Conservation (phyloP, 1,139 yeast genomes). For the Pichia sp. region DNA sequence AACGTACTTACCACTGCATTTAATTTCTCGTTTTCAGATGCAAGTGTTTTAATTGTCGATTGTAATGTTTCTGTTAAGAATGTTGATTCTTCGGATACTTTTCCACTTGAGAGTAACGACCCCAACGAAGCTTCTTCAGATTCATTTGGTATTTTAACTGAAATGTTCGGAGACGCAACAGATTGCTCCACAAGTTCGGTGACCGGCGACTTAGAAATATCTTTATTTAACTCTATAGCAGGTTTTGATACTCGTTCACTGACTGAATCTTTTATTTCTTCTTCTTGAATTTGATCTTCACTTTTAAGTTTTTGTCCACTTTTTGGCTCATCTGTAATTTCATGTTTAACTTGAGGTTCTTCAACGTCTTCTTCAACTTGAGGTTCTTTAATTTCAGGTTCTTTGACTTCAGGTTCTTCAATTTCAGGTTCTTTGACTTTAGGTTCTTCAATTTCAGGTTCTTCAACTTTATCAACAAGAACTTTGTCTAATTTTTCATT, state of each 20-base stretch:
- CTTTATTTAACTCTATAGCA: neutral
- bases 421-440: neutral
- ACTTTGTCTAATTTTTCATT: slow-evolving; percentile 6
- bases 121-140: neutral
- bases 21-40: slow-evolving; percentile 13
- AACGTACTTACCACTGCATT: slow-evolving; percentile 10
- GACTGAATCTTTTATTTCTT: neutral
- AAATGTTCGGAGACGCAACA: neutral
- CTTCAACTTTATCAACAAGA: neutral
- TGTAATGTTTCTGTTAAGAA: slow-evolving; percentile 19
- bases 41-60: slow-evolving; percentile 14
- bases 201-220: neutral
- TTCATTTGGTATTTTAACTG: neutral
- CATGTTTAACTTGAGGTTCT: neutral
- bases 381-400: neutral
- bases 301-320: neutral
- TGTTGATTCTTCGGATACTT: slow-evolving; percentile 13
- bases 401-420: neutral
- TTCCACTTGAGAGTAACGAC: neutral
- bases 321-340: neutral
- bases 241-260: neutral
- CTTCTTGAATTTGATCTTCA: neutral
- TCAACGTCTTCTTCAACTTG: too few relatives aligned
- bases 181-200: neutral
- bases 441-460: neutral